Evolutionary conservation across 805 yeast genomes (phyloP), one percentile per base, ranked within the genome.

Genomic region (Wickerhamomyces chaumierensis): DNA sequence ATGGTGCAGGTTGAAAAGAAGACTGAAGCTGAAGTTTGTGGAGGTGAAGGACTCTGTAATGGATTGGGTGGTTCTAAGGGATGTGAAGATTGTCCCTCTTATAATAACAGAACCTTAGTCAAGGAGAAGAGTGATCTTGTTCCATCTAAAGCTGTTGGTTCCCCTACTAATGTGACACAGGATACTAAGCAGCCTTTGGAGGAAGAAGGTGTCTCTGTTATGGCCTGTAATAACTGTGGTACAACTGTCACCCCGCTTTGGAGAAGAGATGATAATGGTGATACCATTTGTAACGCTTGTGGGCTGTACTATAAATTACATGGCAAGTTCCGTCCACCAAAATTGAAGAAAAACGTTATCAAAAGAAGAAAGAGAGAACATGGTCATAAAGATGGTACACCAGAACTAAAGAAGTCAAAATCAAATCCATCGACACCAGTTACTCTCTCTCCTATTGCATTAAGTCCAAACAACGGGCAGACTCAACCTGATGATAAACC

Each of bases 201-300:
- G 31, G 31, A 14, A 8, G 31, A 62, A 16, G 73, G 62, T 33
- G 62, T 70, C 21, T 63, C 75, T 36, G 81, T 81, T 11, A 73
- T 84, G 7, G 86, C 94, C 0, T 84, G 95, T 56, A 78, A 73
- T 46, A 85, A 84, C 61, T 84, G 95, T 60, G 78, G 78, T 3
- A 81, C 92, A 12, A 84, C 92, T 1, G 81, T 81, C 40, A 84
- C 95, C 1, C 95, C 95, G 0, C 61, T 84, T 12, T 84, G 94
- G 94, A 68, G 94, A 53, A 65, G 94, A 44, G 88, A 83, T 54
- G 87, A 77, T 46, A 68, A 67, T 5, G 94, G 94, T 4, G 78
- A 83, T 49, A 81, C 87, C 19, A 83, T 85, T 18, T 84, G 95
- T 64, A 84, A 84, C 52, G 95, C 95, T 1, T 84, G 95, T 61